Evolutionary conservation across 2,329 filamentous ascomycete species (phyloP), one percentile per base, ranked within the genome.

Genomic region (Neofusicoccum laricinum): DNA sequence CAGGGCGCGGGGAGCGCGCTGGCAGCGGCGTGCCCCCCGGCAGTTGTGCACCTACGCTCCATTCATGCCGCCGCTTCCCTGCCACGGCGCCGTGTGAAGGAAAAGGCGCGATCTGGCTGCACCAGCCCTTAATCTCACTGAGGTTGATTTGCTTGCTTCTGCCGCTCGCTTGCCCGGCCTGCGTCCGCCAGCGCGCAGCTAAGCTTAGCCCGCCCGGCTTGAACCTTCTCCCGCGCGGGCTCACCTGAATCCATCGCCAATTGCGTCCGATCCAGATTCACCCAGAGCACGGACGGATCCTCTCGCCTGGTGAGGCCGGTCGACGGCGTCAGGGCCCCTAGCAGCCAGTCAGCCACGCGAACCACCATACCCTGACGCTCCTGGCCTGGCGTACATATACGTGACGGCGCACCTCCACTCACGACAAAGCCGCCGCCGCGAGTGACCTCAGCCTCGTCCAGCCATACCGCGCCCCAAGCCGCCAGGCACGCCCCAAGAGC

Each of bases 341-440:
- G 74, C 71, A 63, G 71, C 73, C 73, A 76, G 72, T 73, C 72
- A 78, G 77, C 76, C 76, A 79, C 76, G 75, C 77, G 76, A 78
- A 73, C 69, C 69, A 59, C 55, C 69, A 67, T 69, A 71, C 71
- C 75, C 72, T 76, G 73, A 73, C 74, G 67, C 71, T 65, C 69
- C 55, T 70, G 63, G 75, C 72, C 73, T 71, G 55, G 55, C 75
- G 71, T 79, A 78, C 77, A 79, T 79, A 78, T 78, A 77, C 74
- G 70, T 73, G 72, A 73, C 67, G 72, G 72, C 74, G 72, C 72
- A 72, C 68, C 69, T 66, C 69, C 65, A 65, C 61, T 61, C 40
- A 57, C 43, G 19, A 43, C 36, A 63, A 49, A 38, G 38, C 64
- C 59, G 36, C 62, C 50, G 45, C 46, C 59, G 36, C 58, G 45